Percentiles rank a stretch among this genome's conserved stretches.
These are phyloP conservation scores for Neonectria ditissima DNA, from an alignment of 2,329 filamentous ascomycete species.

Conservation along the genomic window DNA sequence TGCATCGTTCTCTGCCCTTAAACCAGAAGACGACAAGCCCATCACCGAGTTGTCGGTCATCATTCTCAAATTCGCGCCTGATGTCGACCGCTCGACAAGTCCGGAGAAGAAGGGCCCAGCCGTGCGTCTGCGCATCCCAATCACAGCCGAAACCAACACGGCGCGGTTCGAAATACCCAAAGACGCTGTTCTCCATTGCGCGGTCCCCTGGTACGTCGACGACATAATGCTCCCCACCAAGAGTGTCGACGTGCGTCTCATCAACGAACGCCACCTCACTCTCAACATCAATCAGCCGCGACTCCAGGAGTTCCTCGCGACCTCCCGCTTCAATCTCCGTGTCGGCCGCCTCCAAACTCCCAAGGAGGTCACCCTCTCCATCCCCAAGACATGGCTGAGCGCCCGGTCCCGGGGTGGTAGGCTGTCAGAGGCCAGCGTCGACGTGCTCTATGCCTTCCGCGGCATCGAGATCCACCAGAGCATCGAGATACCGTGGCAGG, in stretches of 20 bases:
- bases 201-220: constrained; percentile 46
- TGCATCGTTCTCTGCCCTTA: constrained; percentile 54
- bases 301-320: constrained; percentile 57
- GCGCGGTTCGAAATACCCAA: constrained; percentile 44
- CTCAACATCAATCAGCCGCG: constrained; percentile 52
- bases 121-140: constrained; percentile 48
- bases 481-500: constrained; percentile 56
- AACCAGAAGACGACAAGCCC: constrained; percentile 46
- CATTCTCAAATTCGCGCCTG: constrained; percentile 60
- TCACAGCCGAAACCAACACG: constrained; percentile 45
- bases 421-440: constrained; percentile 10
- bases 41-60: constrained; percentile 49
- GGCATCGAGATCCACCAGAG: constrained; percentile 65
- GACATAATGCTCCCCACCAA: constrained; percentile 61
- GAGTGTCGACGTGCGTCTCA: constrained; percentile 62
- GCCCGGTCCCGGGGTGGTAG: not conserved
- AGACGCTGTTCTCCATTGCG: constrained; percentile 48
- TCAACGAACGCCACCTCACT: constrained; percentile 51
- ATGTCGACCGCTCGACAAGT: constrained; percentile 25
- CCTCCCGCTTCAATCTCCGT: constrained; percentile 60
- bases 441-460: constrained; percentile 56
- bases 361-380: constrained; percentile 32
- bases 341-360: constrained; percentile 57
- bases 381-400: constrained; percentile 28
- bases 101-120: constrained; percentile 30